Evolutionary conservation across 1,139 yeast genomes (phyloP), one percentile per base, ranked within the genome.

Genomic region (Pichia sp.): DNA sequence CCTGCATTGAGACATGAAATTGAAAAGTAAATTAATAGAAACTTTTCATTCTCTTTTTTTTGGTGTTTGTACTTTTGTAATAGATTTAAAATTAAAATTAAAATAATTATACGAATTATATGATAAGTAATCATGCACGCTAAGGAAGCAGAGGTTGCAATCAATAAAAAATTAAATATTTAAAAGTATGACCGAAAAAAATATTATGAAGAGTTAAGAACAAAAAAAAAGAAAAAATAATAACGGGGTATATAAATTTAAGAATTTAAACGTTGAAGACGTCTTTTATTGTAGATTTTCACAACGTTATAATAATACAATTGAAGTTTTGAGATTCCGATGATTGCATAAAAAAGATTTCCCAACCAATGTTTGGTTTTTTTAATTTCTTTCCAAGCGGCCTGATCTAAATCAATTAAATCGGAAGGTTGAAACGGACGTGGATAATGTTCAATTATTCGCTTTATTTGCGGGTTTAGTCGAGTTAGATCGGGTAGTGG

Each of bases 281-380:
- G 56, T 33, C 53, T 52, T 40, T 54, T 53, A 39, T 60, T 61
- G 51, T 72, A 75, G 30, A 67, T 57, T 33, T 60, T 57, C 38
- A 78, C 59, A 22, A 78, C 78, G 23, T 74, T 77, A 67, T 78
- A 74, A 58, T 77, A 68, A 55, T 69, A 71, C 42, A 80, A 55
- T 52, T 79, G 78, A 2, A 56, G 51, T 45, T 59, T 68, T 2
- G 68, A 53, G 35, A 80, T 68, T 1, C 84, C 83, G 80, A 80
- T 74, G 4, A 74, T 23, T 39, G 58, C 60, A 82, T 84, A 80
- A 60, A 75, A 73, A 0, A 73, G 20, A n/a, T 61, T 55, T 55
- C 66, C 66, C 46, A 64, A 59, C 43, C 72, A 54, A 12, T 58
- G 56, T 24, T 65, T 69, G 57, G 67, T 74, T 31, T 49, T 46